Base-by-base conservation (phyloP, 2,329 filamentous ascomycete genomes). In the Colletotrichum sp. region DNA sequence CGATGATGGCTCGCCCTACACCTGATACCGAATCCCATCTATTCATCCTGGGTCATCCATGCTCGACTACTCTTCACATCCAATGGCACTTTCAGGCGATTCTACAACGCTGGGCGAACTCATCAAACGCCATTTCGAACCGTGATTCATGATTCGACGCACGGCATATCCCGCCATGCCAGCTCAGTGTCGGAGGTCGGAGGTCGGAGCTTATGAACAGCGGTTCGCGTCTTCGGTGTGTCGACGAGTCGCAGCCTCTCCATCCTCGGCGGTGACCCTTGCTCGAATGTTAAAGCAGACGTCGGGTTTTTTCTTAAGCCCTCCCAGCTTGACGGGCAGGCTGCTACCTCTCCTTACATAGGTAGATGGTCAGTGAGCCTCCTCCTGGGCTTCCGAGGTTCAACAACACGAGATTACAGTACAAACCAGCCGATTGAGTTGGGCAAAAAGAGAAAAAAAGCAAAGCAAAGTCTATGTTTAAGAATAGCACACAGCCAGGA, bases 111-210 rank as follows among this genome's bases (percentile, higher is more conserved):
- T 34, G 26, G 38, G 43, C n/a, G 38, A 24, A 75, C 73, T 60
- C 64, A 58, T 73, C 52, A 56, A 64, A 64, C 10, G 43, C 60
- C 71, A 16, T 24, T 48, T 58, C 26, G 30, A 28, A n/a, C 18
- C 36, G 66, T 34, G 12, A 36, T 67, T 52, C 26, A 55, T 34
- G 34, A 55, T 52, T 62, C 56, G 24, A 32, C 24, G 16, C 55
- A 65, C 73, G 69, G 69, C 73, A 75, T 73, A 71, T 68, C 48
- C 73, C 58, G 65, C n/a, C 26, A 21, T 58, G 56, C 58, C 69
- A 55, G 18, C n/a, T 36, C 26, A 12, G 32, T 24, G 60, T 66
- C 21, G 36, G 72, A 34, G 48, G 64, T 73, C 72, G 72, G 69
- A 52, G 30, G 32, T 75, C 70, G 70, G 73, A 21, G 64, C n/a